Evolutionary conservation across 305 asterid genomes (phyloP).

Genomic region (Rubia balearica): DNA sequence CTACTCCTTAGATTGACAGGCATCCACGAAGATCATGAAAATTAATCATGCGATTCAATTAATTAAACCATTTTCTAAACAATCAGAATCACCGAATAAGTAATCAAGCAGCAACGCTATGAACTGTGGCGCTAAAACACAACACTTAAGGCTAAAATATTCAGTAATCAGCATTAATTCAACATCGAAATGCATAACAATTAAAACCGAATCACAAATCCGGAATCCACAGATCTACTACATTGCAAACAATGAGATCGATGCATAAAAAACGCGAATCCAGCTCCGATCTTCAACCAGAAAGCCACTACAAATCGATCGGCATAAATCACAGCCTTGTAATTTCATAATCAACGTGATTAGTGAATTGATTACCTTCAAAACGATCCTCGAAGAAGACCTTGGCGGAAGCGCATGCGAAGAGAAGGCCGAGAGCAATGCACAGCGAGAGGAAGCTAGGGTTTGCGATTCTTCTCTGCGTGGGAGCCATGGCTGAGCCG

Average conservation of each 20-base stretch:
- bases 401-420: slow-evolving; percentile 50
- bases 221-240: slow-evolving; percentile 35
- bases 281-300: slow-evolving; percentile 13
- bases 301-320: background rate
- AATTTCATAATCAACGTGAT: background rate
- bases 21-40: background rate
- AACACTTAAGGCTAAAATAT: background rate
- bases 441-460: slow-evolving; percentile 41
- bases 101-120: background rate
- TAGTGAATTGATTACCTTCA: slow-evolving; percentile 37
- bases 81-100: background rate
- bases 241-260: slow-evolving; percentile 27
- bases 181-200: background rate
- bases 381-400: slow-evolving; percentile 92
- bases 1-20: background rate
- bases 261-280: slow-evolving; percentile 3
- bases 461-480: slow-evolving; percentile 30
- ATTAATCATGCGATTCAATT: background rate
- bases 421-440: slow-evolving; percentile 40
- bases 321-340: background rate
- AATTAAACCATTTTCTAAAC: background rate
- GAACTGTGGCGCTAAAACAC: background rate
- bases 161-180: background rate
- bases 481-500: slow-evolving; percentile 52
- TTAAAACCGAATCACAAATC: background rate